Evolutionary conservation across 2,329 filamentous ascomycete species (phyloP).

Genomic region (Xylaria sp.): DNA sequence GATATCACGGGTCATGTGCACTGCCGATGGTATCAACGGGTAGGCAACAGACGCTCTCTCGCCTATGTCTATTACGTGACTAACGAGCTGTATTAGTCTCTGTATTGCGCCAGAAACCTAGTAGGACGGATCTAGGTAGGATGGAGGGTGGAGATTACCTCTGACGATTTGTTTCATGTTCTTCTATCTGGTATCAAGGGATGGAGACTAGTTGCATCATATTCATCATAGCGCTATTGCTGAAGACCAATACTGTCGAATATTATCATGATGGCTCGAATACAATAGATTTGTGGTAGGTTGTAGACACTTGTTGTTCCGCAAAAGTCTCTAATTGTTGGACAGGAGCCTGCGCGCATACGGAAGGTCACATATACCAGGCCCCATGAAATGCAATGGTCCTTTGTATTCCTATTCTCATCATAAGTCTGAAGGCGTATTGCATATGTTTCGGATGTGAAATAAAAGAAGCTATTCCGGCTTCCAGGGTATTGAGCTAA

Average conservation of each 20-base stretch:
- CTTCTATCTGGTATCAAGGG: constrained; percentile 5
- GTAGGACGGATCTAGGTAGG: neutral
- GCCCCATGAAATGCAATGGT: no score
- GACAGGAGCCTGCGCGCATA: no score
- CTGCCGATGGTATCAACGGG: neutral
- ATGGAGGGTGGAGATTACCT: neutral
- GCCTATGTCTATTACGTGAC: neutral
- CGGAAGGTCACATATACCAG: no score
- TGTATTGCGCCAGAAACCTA: neutral
- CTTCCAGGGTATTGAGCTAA: no score
- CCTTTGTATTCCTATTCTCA: no score
- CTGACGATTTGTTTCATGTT: neutral
- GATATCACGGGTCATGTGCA: neutral
- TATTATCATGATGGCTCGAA: neutral
- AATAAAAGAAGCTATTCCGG: no score
- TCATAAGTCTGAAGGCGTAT: no score
- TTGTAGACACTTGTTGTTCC: no score
- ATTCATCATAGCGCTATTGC: neutral
- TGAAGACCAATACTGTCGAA: neutral
- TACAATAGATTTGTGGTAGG: neutral
- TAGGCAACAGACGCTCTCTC: neutral
- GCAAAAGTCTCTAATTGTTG: no score
- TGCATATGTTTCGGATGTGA: no score
- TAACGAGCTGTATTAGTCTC: neutral
- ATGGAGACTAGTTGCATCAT: neutral